Evolutionary conservation across 805 yeast genomes (phyloP), one percentile per base, ranked within the genome.

Genomic region (Metschnikowia proteae): DNA sequence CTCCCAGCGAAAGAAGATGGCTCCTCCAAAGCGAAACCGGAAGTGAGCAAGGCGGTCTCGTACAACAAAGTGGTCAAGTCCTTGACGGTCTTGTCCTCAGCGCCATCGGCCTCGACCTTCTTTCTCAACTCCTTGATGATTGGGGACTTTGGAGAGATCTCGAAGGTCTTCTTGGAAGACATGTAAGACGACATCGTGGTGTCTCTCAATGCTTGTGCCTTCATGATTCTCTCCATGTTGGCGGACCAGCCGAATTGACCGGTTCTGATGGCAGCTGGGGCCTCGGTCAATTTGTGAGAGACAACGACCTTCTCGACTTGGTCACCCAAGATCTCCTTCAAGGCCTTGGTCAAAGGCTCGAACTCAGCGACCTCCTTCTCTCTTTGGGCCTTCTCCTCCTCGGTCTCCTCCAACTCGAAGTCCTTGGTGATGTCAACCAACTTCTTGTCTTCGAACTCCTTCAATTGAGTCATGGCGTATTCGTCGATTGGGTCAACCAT

Each of bases 191-290:
- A 90, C 99, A 94, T 94, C 63, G 96, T 82, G 63, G 96, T 88
- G 75, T 94, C 99, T 81, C 98, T 90, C 67, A 94, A 80, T 64
- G 99, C 99, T 82, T 94, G 99, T 55, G 99, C 99, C 83, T 94
- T 94, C 99, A 94, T 94, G 83, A 94, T 94, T 86, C 99, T 92
- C 82, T 94, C 99, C 99, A 94, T 94, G 83, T 94, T 94, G 67
- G 99, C 99, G 61, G 99, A 94, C 99, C 99, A 94, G 74, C 99
- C 99, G 74, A 94, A 94, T 81, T 94, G 98, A 62, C 97, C 98
- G 62, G 99, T 94, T 84, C 99, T 90, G 73, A 94, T 94, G 63
- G 99, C 99, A 73, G 99, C 99, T 74, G 99, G 99, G 51, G 98
- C 91, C 68, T 91, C 97, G 64, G 91, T 89, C 69, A 94, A 83